Evolutionary conservation across 164 flowering plant genomes (phyloP), one percentile per base, ranked within the genome.

Genomic region (Vitis rotundifolia): DNA sequence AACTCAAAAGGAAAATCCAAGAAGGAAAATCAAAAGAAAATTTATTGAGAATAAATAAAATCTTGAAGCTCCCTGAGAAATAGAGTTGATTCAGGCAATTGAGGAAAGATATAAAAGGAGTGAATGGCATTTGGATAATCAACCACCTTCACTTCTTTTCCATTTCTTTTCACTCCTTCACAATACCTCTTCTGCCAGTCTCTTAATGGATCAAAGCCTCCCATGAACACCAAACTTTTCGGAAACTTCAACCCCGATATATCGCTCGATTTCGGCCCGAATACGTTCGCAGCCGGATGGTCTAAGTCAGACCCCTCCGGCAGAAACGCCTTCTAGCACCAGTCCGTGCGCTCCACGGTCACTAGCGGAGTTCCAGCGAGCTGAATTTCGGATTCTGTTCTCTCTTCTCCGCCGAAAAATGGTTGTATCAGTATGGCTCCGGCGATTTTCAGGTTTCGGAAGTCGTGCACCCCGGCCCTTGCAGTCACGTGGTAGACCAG

Each of bases 291-390:
- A 22, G 79, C 84, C 48, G 51, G 68, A 52, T 85, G 88, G 59
- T 85, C 81, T 11, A 83, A 61, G 31, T 79, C 61, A n/a, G 71
- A 68, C 5, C 84, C 80, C 22, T 78, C 79, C 9, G 84, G 88
- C 68, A 80, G 26, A 48, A 78, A 80, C 49, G 63, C 69, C 50
- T 29, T 78, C 84, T 84, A 80, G 3, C 9, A 3, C 78, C 74
- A 69, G 26, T 80, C 79, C 11, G 67, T 63, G 1, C 71, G 52
- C 5, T 50, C 49, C 28, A 73, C 10, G 28, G 66, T 14, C n/a
- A 80, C 26, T 0, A 73, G 0, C 8, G 76, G 71, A 3, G 15
- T 69, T 11, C 56, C 48, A 2, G 0, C 49, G 9, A 82, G 61
- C 9, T 64, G 61, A 1, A 49, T 72, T 70, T 84, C 85, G 12